Percentiles rank a stretch among this genome's conserved stretches.
Conservation (phyloP, 2,329 filamentous ascomycete species). For the Fusarium setosum region DNA sequence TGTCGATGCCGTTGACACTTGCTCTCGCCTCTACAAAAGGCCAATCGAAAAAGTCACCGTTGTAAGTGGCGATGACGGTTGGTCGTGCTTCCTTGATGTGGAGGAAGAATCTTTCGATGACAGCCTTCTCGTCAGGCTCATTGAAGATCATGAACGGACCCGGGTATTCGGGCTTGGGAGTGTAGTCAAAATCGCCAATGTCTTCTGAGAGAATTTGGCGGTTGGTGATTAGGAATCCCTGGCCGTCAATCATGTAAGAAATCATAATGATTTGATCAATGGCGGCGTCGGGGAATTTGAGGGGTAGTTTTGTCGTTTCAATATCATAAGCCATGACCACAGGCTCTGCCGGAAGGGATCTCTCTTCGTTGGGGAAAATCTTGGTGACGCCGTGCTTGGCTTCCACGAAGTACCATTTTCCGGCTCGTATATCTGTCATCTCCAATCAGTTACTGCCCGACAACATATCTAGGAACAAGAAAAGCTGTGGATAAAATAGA, state of each 20-base stretch:
- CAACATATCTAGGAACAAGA: not conserved
- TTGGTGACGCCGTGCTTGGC: slow-evolving; percentile 90
- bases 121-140: slow-evolving; percentile 88
- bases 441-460: slow-evolving; percentile 16
- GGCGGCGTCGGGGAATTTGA: slow-evolving; percentile 95
- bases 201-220: slow-evolving; percentile 98
- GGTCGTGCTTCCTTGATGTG: slow-evolving; percentile 95
- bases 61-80: slow-evolving; percentile 99
- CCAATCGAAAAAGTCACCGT: slow-evolving; percentile 99
- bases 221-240: slow-evolving; percentile 98
- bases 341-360: slow-evolving; percentile 90
- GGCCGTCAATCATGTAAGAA: slow-evolving; percentile 99
- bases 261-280: slow-evolving; percentile 99
- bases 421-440: slow-evolving; percentile 84
- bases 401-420: slow-evolving; percentile 97
- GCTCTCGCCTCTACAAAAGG: slow-evolving; percentile 95
- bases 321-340: slow-evolving; percentile 99
- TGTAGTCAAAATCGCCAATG: slow-evolving; percentile 98
- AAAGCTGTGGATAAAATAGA: slow-evolving; percentile 31
- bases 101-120: slow-evolving; percentile 92
- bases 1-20: slow-evolving; percentile 95
- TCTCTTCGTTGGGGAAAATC: slow-evolving; percentile 87
- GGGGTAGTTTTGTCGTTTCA: slow-evolving; percentile 92
- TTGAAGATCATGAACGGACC: slow-evolving; percentile 99
- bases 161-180: slow-evolving; percentile 94